These are phyloP conservation scores for Geranomyces variabilis DNA, from an alignment of 192 early-diverging fungal genomes.

Conservation along the genomic window DNA sequence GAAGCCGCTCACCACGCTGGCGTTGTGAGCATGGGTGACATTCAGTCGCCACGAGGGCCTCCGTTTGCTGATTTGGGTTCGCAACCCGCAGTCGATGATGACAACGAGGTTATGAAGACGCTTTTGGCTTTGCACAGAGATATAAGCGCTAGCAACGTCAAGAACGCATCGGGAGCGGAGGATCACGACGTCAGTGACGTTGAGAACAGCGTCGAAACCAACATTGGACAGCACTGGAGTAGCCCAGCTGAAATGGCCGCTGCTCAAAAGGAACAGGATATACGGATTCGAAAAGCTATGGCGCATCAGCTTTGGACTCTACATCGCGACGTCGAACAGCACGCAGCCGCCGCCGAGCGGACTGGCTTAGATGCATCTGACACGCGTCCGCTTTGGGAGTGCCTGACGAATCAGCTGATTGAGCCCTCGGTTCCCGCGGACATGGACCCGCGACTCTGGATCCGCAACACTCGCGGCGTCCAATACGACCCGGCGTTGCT, in stretches of 20 bases:
- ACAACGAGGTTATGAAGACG: no score
- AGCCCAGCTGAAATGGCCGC: background rate
- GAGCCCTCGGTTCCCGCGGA: background rate
- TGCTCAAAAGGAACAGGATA: background rate
- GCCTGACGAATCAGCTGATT: background rate
- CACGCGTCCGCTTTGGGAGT: background rate
- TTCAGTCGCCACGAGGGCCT: background rate
- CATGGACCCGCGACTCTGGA: conserved; percentile 6
- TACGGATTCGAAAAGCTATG: conserved; percentile 1
- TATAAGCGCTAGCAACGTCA: no score
- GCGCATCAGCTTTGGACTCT: conserved; percentile 6
- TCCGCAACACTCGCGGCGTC: conserved; percentile 13
- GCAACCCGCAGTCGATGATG: no score
- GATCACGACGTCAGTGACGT: no score
- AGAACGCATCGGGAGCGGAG: no score
- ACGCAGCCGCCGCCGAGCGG: background rate
- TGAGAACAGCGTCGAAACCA: no score
- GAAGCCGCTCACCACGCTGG: background rate
- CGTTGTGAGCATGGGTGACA: background rate
- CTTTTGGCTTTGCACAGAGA: no score
- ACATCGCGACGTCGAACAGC: conserved; percentile 1
- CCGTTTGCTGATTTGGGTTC: no score
- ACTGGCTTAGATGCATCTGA: background rate
- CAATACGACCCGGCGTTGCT: background rate
- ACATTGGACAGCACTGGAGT: no score